These are phyloP conservation scores for Tuber microsphaerosporum DNA, from an alignment of 495 filamentous ascomycete species.

Conservation along the genomic window DNA sequence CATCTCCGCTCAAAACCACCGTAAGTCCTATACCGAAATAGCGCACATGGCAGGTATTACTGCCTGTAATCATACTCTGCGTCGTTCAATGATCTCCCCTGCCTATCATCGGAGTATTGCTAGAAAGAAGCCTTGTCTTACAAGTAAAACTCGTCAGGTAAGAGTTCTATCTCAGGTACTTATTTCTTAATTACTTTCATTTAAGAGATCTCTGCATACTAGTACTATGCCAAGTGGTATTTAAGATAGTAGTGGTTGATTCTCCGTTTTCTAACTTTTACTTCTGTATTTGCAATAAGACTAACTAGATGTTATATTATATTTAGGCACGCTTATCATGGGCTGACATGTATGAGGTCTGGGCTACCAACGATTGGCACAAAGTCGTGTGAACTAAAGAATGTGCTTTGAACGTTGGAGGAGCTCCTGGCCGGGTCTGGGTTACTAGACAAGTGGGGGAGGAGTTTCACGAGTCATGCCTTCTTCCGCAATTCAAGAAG, in stretches of 20 bases:
- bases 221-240: too few species aligned
- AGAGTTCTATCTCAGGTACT: background rate
- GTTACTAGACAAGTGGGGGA: background rate
- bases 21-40: background rate
- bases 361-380: background rate
- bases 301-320: too few species aligned
- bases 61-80: background rate
- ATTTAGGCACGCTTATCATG: background rate
- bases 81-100: background rate
- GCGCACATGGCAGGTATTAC: background rate
- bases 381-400: conserved; percentile 14
- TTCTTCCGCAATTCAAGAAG: conserved; percentile 15
- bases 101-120: background rate
- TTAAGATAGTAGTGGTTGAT: too few species aligned
- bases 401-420: conserved; percentile 10
- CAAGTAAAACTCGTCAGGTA: background rate
- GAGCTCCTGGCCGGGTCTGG: background rate
- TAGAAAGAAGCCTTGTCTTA: background rate
- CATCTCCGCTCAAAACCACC: background rate
- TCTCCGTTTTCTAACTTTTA: too few species aligned
- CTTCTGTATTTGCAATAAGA: too few species aligned
- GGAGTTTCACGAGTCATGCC: conserved; percentile 6
- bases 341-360: background rate
- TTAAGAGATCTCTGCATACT: too few species aligned
- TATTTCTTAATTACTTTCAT: background rate